Percentiles rank a stretch among this genome's conserved stretches.
Evolutionary conservation across 139 green algal genomes (phyloP).

Genomic region (Closterium sp.): DNA sequence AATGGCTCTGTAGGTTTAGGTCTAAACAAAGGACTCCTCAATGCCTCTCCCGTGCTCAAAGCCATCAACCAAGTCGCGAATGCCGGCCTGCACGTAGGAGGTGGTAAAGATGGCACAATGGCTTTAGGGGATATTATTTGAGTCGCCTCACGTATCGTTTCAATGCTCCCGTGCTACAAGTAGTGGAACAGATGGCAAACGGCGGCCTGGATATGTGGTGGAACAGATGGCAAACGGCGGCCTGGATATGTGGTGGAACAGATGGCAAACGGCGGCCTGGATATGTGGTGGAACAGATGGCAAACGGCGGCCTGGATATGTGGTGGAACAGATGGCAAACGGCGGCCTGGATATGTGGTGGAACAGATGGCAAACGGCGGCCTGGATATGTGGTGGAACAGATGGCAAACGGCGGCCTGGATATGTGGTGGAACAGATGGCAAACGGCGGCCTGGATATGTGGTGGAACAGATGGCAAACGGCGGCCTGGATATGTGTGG

Average conservation of each 20-base stretch:
- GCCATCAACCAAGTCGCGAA: too few species aligned
- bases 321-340: neutral
- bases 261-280: too few species aligned
- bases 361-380: neutral
- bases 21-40: too few species aligned
- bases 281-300: neutral
- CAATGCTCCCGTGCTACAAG: too few species aligned
- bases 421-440: neutral
- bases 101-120: too few species aligned
- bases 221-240: neutral
- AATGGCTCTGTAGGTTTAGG: too few species aligned
- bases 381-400: neutral
- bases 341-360: neutral
- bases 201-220: neutral
- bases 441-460: neutral
- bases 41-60: too few species aligned
- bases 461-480: neutral
- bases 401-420: too few species aligned
- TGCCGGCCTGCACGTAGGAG: too few species aligned
- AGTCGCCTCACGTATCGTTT: too few species aligned
- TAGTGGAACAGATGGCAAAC: too few species aligned
- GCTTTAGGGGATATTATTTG: too few species aligned
- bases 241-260: neutral
- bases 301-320: neutral
- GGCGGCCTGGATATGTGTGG: neutral